Evolutionary conservation across 768 basidiomycete species (phyloP), one percentile per base, ranked within the genome.

Genomic region (Russula sp.): DNA sequence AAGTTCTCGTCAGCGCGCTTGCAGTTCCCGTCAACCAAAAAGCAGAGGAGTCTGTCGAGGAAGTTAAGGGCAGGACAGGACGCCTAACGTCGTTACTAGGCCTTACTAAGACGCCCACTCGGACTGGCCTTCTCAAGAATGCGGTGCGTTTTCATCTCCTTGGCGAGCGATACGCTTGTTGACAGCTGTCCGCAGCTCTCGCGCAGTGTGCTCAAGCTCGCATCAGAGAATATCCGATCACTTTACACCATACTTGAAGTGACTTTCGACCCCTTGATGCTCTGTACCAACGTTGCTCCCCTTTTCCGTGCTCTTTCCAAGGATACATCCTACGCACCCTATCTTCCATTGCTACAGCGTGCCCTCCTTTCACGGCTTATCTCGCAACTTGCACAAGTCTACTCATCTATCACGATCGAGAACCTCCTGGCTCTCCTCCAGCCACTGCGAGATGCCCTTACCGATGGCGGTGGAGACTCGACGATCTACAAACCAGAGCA

Each of bases 311-410:
- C 79, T 5, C 83, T 95, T 61, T 74, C 77, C 22, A 61, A 76
- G 6, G 83, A 85, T 51, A 75, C 81, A 11, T 79, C 84, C 1
- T 94, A 90, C 70, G 79, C 88, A 0, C 85, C 88, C 1, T 98
- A 97, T 76, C 84, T 94, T 24, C 83, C 88, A n/a, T 89, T 94
- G 63, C 84, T 98, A 64, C 88, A 92, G 69, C 90, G 90, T 61
- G 95, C 96, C 50, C 83, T 97, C 20, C 87, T 98, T 67, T 93
- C 94, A 4, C 89, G 94, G 34, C 83, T 98, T 7, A 85, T 98
- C 69, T 86, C 87, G 30, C 92, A 96, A 73, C 87, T 99, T 42
- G 88, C 92, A 1, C 90, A 97, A 74, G 89, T 98, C 16, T 99
- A 98, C 76, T 89, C 87, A 32, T 86, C 89, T 14, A 86, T 98